Evolutionary conservation across 768 basidiomycete genomes (phyloP).

Genomic region (Tricholoma furcatifolium): DNA sequence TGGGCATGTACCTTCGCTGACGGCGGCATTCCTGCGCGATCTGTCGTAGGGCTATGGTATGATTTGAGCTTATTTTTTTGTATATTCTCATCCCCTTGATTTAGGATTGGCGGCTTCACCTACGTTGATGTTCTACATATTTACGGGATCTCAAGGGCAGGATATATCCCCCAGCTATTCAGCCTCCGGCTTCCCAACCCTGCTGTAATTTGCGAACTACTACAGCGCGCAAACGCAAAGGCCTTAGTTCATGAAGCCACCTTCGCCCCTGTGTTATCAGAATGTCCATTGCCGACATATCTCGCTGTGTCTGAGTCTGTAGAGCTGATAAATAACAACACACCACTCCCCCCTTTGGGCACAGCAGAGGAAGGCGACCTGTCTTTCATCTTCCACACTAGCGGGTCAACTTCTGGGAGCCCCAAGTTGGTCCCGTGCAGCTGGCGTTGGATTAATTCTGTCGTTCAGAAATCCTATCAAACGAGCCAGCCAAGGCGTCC

Average conservation of each 20-base stretch:
- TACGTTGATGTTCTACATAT: constrained; percentile 73
- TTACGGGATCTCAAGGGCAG: constrained; percentile 73
- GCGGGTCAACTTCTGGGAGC: constrained; percentile 81
- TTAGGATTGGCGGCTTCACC: constrained; percentile 73
- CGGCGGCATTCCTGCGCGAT: constrained; percentile 46
- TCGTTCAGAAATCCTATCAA: constrained; percentile 56
- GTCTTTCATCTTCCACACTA: constrained; percentile 78
- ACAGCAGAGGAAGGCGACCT: constrained; percentile 37
- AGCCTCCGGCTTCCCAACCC: constrained; percentile 77
- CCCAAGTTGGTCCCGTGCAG: constrained; percentile 77
- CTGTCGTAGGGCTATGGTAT: constrained; percentile 75
- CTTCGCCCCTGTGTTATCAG: constrained; percentile 41
- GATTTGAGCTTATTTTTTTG: constrained; percentile 16
- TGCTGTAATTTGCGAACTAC: constrained; percentile 65
- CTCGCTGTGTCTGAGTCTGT: constrained; percentile 34
- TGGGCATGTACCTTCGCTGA: constrained; percentile 54
- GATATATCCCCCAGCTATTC: constrained; percentile 77
- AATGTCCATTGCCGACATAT: constrained; percentile 51
- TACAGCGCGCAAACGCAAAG: constrained; percentile 57
- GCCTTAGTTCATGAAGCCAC: constrained; percentile 66
- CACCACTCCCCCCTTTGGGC: constrained; percentile 34
- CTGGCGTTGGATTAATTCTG: constrained; percentile 63
- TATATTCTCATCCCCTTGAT: not conserved
- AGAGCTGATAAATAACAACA: constrained; percentile 33
- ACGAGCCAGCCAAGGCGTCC: constrained; percentile 43